Conservation (phyloP, 1,139 yeast species). For the Lodderomyces parapsilosis region DNA sequence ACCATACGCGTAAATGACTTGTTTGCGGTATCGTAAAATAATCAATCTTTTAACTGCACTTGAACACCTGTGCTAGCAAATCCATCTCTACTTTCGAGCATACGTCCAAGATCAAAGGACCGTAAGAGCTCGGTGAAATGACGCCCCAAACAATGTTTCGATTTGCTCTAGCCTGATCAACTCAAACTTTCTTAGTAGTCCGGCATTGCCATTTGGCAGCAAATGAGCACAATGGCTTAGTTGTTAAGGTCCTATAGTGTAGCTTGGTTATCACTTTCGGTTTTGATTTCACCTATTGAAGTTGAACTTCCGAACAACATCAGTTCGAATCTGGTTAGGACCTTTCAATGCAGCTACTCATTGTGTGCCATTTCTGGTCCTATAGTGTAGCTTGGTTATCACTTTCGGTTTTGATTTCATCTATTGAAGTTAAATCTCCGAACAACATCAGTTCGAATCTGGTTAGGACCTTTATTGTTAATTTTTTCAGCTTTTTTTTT, state of each 20-base stretch:
- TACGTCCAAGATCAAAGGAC: too few relatives aligned
- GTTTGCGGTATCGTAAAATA: too few relatives aligned
- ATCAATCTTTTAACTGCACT: too few relatives aligned
- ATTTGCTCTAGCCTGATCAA: too few relatives aligned
- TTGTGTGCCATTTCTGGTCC: constrained; percentile 17
- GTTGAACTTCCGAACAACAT: constrained; percentile 64
- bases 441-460: constrained; percentile 95
- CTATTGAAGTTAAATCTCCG: constrained; percentile 44
- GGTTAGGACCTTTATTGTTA: constrained; percentile 53
- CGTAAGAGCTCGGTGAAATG: too few relatives aligned
- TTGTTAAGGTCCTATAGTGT: constrained; percentile 28
- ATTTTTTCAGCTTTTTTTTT: background rate
- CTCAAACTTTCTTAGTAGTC: too few relatives aligned
- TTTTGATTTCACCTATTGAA: constrained; percentile 33
- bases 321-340: constrained; percentile 97
- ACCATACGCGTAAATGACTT: too few relatives aligned
- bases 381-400: constrained; percentile 45
- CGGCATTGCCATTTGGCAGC: background rate
- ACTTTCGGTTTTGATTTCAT: constrained; percentile 47
- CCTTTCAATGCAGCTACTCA: constrained; percentile 39
- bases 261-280: constrained; percentile 50
- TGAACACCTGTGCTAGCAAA: too few relatives aligned
- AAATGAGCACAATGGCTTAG: constrained; percentile 3
- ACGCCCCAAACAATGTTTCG: too few relatives aligned
- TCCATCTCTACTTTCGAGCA: too few relatives aligned